Base-by-base conservation (phyloP, 352 stramenopile genomes). In the Globisporangium iwayamae region DNA sequence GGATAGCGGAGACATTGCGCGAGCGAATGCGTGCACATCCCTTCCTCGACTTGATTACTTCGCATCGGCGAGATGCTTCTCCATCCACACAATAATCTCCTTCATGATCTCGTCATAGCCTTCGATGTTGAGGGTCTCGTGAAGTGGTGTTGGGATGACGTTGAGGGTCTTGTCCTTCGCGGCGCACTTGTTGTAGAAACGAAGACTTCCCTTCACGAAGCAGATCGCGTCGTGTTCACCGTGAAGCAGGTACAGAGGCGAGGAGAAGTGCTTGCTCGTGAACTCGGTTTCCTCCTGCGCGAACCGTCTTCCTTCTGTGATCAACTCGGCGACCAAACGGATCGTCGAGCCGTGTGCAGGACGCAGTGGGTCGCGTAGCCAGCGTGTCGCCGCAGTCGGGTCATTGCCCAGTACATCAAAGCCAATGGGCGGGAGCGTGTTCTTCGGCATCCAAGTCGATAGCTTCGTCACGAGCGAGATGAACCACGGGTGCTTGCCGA, bases 81-180 rank as follows among this genome's bases (percentile, higher is more conserved):
- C 61, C 60, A 76, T 72, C 77, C 77, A 85, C 7, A 56, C 47
- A 16, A 76, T 30, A 7, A 85, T 68, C 14, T 71, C 66, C 16
- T 63, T 20, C 32, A 81, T 3, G n/a, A 74, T 55, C 28, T 74
- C 63, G 43, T 81, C 66, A 20, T 73, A 62, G 13, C 63, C 68
- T 16, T 73, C 63, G 30, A 76, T 64, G 67, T 80, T 81, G 18
- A 87, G 51, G 45, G 80, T 54, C 60, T 87, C 75, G 52, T 87
- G 78, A 39, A 76, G 10, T 0, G 57, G 53, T 34, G 63, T 66
- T 7, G 73, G 67, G 14, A 83, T 60, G 20, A 81, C 59, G 6
- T 78, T 73, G 34, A 87, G 66, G 22, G 74, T 81, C 55, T 87
- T 87, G 69, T 83, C 71, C n/a, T 67, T 69, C 28, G 71, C 63